Percentiles rank a stretch among this genome's conserved stretches.
phyloP scores from a whole-genome alignment of 495 filamentous ascomycete genomes.

The Penicillium manginii region DNA sequence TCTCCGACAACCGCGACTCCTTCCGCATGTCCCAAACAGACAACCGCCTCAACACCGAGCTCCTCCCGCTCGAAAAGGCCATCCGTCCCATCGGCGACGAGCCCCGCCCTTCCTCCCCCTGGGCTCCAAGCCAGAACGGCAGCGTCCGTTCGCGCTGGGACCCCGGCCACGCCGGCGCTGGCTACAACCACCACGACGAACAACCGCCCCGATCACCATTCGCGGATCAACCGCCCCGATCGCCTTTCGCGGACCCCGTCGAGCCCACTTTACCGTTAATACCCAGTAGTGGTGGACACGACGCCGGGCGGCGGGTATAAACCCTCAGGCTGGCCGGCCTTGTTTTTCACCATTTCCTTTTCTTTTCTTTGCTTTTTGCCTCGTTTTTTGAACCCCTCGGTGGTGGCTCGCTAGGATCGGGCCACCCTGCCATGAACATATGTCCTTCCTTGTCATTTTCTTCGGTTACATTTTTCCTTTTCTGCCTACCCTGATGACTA shows the following conservation, averaged over 20 bases:
- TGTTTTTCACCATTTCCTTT: background rate
- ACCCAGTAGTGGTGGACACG: constrained; percentile 15
- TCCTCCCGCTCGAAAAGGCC: constrained; percentile 89
- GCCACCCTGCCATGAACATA: constrained; percentile 3
- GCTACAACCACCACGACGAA: constrained; percentile 2
- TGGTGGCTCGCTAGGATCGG: background rate
- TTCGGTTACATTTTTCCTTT: background rate
- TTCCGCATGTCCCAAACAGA: constrained; percentile 85
- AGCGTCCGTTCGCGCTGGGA: constrained; percentile 6
- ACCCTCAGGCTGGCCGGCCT: background rate
- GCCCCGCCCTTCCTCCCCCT: constrained; percentile 10
- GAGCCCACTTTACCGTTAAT: constrained; percentile 25
- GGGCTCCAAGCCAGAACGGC: constrained; percentile 11
- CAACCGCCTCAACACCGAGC: constrained; percentile 80
- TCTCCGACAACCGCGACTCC: constrained; percentile 91
- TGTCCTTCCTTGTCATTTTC: constrained; percentile 8
- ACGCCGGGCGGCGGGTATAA: constrained; percentile 10
- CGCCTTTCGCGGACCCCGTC: constrained; percentile 10
- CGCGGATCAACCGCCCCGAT: constrained; percentile 9
- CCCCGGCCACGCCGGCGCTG: background rate
- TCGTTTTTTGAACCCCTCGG: background rate
- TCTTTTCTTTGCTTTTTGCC: background rate
- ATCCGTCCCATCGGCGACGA: constrained; percentile 72
- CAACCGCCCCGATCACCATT: constrained; percentile 4
- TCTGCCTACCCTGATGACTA: background rate